Evolutionary conservation across 2,329 filamentous ascomycete species (phyloP).

Genomic region (Ophiostoma himal-ulmi): DNA sequence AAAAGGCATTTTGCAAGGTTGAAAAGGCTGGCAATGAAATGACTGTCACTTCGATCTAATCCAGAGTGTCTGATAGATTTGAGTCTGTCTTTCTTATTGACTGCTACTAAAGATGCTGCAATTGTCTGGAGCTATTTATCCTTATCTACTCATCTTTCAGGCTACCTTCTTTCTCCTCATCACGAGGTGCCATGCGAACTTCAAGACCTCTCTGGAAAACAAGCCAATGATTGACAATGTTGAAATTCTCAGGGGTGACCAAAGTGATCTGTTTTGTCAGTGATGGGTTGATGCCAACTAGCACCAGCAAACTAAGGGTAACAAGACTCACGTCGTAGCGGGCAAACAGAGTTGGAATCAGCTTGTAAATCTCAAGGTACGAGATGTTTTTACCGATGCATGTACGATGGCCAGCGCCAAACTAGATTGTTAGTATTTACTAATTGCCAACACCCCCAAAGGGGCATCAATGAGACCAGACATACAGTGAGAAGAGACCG

Average conservation of each 20-base stretch:
- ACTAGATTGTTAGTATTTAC: constrained; percentile 23
- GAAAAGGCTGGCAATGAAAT: background rate
- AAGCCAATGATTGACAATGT: background rate
- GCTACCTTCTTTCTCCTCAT: background rate
- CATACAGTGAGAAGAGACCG: constrained; percentile 17
- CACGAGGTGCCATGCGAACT: background rate
- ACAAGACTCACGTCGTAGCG: constrained; percentile 36
- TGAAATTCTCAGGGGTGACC: background rate
- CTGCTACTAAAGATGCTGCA: background rate
- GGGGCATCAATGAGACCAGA: constrained; percentile 25
- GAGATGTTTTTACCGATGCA: constrained; percentile 38
- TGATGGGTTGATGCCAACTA: background rate
- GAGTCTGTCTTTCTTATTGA: background rate
- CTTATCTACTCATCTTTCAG: background rate
- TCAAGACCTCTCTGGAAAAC: background rate
- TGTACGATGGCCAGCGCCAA: constrained; percentile 38
- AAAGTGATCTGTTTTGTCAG: background rate
- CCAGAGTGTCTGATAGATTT: background rate
- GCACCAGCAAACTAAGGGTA: constrained; percentile 12
- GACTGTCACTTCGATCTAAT: background rate
- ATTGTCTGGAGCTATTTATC: background rate
- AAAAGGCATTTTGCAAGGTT: background rate
- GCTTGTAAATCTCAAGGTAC: constrained; percentile 35
- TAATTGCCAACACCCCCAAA: constrained; percentile 16
- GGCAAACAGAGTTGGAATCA: constrained; percentile 37